A percentile compares a stretch with the other conserved stretches of the same genome.
Evolutionary conservation across 2,329 filamentous ascomycete genomes (phyloP).

Genomic region (Aspergillus latus): DNA sequence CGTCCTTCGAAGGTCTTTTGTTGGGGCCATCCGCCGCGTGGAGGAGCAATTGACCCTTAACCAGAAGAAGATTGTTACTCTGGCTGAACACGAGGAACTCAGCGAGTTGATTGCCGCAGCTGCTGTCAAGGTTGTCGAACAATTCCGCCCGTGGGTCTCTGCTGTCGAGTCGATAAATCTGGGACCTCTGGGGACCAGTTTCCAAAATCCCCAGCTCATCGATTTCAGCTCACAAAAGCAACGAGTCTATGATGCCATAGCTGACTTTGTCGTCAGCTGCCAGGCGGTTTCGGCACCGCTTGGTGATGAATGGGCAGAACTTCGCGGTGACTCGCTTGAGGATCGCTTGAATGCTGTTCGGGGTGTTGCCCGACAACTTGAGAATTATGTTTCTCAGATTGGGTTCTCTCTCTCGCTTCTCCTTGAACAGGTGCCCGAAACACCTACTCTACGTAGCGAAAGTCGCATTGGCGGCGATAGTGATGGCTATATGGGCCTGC

Average conservation of each 20-base stretch:
- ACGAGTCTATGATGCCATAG: conserved; percentile 87
- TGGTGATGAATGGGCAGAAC: conserved; percentile 91
- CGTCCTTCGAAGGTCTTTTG: conserved; percentile 78
- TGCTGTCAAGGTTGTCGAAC: conserved; percentile 77
- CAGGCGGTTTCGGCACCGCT: conserved; percentile 90
- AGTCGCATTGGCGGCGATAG: conserved; percentile 32
- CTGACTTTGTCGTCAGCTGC: conserved; percentile 81
- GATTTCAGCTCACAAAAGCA: conserved; percentile 93
- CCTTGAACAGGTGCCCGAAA: conserved; percentile 71
- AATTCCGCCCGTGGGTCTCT: conserved; percentile 85
- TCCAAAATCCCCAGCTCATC: conserved; percentile 79
- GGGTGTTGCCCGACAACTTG: conserved; percentile 73
- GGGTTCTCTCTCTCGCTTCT: conserved; percentile 84
- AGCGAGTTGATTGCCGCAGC: conserved; percentile 79
- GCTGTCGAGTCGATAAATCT: conserved; percentile 91
- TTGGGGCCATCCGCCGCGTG: conserved; percentile 80
- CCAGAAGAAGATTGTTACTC: conserved; percentile 83
- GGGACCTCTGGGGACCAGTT: conserved; percentile 70
- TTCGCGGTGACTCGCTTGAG: conserved; percentile 86
- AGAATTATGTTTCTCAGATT: conserved; percentile 82
- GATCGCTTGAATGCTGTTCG: conserved; percentile 80
- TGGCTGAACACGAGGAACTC: conserved; percentile 73
- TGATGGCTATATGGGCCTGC: conserved; percentile 25
- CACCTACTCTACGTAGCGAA: conserved; percentile 47
- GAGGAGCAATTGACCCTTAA: conserved; percentile 77